These are phyloP conservation scores for Naganishia cerealis DNA, from an alignment of 1,284 basidiomycete species.

Conservation along the genomic window DNA sequence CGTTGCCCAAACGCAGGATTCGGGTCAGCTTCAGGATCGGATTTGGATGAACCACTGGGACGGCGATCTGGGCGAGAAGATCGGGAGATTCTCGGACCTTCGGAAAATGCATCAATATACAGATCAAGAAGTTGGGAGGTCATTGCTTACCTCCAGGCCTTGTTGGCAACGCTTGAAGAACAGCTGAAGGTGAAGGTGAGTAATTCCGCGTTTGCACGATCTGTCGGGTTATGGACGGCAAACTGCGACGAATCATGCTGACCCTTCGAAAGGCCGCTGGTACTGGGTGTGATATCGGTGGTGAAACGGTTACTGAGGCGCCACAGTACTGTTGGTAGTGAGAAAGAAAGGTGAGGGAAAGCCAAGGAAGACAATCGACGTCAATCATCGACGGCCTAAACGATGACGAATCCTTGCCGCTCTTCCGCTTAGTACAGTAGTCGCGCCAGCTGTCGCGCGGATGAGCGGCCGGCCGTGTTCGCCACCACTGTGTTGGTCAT, in stretches of 20 bases:
- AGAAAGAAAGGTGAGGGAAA: too few relatives aligned
- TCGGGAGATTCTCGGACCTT: constrained; percentile 25
- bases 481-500: too few relatives aligned
- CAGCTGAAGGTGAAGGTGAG: constrained; percentile 18
- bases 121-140: too few relatives aligned
- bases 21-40: background rate
- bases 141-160: constrained; percentile 18
- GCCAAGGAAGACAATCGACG: too few relatives aligned
- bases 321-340: too few relatives aligned
- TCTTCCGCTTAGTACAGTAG: too few relatives aligned
- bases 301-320: too few relatives aligned
- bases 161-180: constrained; percentile 6
- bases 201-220: constrained; percentile 18
- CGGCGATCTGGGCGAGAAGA: constrained; percentile 26
- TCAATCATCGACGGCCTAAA: too few relatives aligned
- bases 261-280: background rate
- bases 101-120: background rate
- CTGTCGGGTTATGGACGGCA: constrained; percentile 1
- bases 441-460: too few relatives aligned
- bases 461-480: too few relatives aligned
- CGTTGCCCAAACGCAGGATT: constrained; percentile 16
- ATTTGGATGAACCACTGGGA: background rate
- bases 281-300: too few relatives aligned
- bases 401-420: too few relatives aligned
- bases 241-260: constrained; percentile 10